Evolutionary conservation across 495 filamentous ascomycete genomes (phyloP).

Genomic region (Penicillium bialowiezense): DNA sequence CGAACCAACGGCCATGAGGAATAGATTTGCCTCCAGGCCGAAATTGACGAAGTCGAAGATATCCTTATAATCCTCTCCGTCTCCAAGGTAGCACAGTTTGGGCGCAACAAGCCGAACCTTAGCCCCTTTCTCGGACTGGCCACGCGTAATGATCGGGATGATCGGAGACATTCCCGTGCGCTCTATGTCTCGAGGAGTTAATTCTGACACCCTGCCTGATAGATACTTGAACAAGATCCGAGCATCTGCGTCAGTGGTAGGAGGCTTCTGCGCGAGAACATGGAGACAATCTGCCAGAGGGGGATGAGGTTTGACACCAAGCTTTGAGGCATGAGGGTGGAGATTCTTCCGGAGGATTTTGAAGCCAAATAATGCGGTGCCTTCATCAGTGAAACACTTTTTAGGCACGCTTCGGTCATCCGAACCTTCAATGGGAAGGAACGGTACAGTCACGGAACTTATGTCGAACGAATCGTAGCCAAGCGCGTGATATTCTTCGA

Average conservation of each 20-base stretch:
- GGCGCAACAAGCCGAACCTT: conserved; percentile 56
- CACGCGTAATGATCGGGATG: conserved; percentile 60
- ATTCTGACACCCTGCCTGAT: conserved; percentile 67
- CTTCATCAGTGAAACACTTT: conserved; percentile 78
- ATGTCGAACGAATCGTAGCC: conserved; percentile 64
- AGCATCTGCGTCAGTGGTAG: conserved; percentile 60
- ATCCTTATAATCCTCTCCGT: conserved; percentile 71
- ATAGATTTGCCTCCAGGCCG: conserved; percentile 79
- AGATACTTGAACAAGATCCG: conserved; percentile 77
- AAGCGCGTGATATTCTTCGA: conserved; percentile 73
- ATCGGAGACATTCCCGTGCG: conserved; percentile 62
- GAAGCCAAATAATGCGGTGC: conserved; percentile 74
- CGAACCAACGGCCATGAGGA: conserved; percentile 81
- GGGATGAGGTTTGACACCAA: conserved; percentile 80
- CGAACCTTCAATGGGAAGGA: conserved; percentile 69
- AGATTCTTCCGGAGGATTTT: conserved; percentile 70
- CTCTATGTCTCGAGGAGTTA: conserved; percentile 57
- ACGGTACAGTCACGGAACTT: conserved; percentile 53
- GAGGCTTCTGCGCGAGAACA: conserved; percentile 65
- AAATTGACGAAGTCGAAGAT: conserved; percentile 98
- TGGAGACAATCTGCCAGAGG: conserved; percentile 71
- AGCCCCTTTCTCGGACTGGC: conserved; percentile 30
- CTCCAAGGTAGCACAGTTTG: conserved; percentile 71
- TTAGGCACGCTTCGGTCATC: conserved; percentile 64
- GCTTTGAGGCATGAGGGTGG: conserved; percentile 70